A percentile compares a stretch with the other conserved stretches of the same genome.
Conservation (phyloP, 2,329 filamentous ascomycete species). For the Exutisphaerella laricina region DNA sequence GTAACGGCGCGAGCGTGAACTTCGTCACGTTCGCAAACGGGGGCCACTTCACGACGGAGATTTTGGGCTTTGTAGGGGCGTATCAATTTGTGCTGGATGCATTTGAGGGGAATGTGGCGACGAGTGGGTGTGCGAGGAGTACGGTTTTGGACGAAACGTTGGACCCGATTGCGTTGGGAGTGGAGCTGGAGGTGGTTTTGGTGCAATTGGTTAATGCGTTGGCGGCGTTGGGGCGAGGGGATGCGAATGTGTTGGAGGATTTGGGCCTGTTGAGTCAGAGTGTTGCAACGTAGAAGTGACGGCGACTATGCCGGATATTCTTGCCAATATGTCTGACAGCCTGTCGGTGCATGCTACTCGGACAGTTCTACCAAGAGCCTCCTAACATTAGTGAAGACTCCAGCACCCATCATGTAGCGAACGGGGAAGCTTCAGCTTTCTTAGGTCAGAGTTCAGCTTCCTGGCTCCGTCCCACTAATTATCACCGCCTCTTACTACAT, state of each 20-base stretch:
- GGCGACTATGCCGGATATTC: too few species aligned
- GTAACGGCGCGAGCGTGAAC: constrained; percentile 23
- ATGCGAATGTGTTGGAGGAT: constrained; percentile 14
- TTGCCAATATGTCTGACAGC: too few species aligned
- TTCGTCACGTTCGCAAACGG: constrained; percentile 26
- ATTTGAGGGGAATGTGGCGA: background rate
- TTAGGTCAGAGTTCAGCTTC: too few species aligned
- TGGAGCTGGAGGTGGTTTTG: constrained; percentile 8
- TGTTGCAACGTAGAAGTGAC: background rate
- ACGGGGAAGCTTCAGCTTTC: too few species aligned
- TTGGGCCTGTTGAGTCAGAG: background rate
- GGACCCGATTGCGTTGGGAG: background rate
- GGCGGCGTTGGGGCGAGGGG: constrained; percentile 16
- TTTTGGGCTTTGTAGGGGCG: constrained; percentile 22
- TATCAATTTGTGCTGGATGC: constrained; percentile 21
- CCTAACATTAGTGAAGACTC: too few species aligned
- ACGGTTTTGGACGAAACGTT: background rate
- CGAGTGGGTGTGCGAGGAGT: background rate
- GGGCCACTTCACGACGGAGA: constrained; percentile 26
- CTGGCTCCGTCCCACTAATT: too few species aligned
- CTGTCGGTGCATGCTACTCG: too few species aligned
- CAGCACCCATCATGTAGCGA: too few species aligned
- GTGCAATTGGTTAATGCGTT: constrained; percentile 21
- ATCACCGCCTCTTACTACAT: too few species aligned
- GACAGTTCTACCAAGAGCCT: too few species aligned